Evolutionary conservation across 176 grass and related monocot genomes (phyloP), one percentile per base, ranked within the genome.

Genomic region (Paspalum vaginatum): DNA sequence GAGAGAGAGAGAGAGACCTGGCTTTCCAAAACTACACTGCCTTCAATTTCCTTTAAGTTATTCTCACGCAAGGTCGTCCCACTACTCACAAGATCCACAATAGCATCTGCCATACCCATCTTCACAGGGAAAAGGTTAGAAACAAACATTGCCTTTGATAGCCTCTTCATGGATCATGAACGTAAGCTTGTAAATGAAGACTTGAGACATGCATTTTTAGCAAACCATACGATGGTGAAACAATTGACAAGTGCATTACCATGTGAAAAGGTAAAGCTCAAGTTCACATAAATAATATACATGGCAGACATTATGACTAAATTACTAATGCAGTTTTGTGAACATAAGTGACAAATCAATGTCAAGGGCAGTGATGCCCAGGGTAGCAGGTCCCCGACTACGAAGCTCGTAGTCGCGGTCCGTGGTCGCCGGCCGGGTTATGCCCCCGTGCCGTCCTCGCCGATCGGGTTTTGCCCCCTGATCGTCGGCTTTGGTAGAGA

Each of bases 41-140:
- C 92, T 79, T 99, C 85, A 65, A 99, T 84, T 89, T 99, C 96
- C 88, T 99, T 99, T 68, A 99, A 78, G 84, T 99, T 93, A 75
- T 99, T 99, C 79, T 99, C 96, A 43, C 84, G 90, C 79, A 99
- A 88, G 22, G 96, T 99, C 2, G 72, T 95, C 81, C 92, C 96
- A 44, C 96, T 99, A 87, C 96, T 99, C 79, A 99, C 92, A 3
- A 98, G 96, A 93, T 99, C 96, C 61, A 99, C 76, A 50, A 99
- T 99, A 81, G 73, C 92, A 88, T 99, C 96, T 78, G 90, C 88
- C 88, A 86, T 99, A 65, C 96, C 96, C 96, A 99, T 95, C 96
- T 95, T 79, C 70, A 81, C 16, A 11, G n/a, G 14, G 9, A 26
- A 75, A 52, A 83, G 62, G 22, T 83, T 55, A 78, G 25, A 22